A percentile compares a stretch with the other conserved stretches of the same genome.
Conservation (phyloP, 2,329 filamentous ascomycete species). For the Fusarium nygamai region DNA sequence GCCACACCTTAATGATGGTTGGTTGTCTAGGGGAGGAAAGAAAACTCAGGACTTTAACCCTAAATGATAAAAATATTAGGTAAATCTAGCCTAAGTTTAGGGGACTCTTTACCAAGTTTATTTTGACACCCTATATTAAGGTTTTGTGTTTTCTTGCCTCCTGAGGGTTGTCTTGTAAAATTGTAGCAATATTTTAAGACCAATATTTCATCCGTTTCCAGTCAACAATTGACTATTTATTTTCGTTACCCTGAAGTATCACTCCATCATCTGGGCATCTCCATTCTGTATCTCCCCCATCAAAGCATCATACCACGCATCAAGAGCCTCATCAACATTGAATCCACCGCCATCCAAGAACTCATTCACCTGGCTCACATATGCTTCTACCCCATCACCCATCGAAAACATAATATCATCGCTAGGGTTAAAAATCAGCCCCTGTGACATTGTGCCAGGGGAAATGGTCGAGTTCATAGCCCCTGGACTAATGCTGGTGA, state of each 20-base stretch:
- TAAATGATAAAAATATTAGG: too few relatives aligned
- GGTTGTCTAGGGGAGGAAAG: too few relatives aligned
- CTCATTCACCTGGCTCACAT: background rate
- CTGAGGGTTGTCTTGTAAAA: background rate
- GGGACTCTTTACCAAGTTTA: too few relatives aligned
- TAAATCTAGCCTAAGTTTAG: too few relatives aligned
- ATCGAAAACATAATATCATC: background rate
- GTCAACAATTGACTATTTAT: fast-evolving
- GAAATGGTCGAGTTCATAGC: background rate
- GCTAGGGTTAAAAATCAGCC: background rate
- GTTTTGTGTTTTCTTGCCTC: too few relatives aligned
- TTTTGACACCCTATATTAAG: too few relatives aligned
- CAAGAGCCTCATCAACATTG: constrained; percentile 4
- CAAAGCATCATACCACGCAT: constrained; percentile 1
- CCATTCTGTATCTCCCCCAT: constrained; percentile 2
- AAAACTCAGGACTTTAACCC: too few relatives aligned
- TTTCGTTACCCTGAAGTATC: background rate
- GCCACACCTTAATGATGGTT: background rate
- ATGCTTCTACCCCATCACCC: background rate
- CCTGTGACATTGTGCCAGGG: background rate
- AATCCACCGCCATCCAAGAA: background rate
- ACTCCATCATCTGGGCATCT: background rate
- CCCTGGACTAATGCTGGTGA: background rate
- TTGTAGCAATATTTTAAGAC: fast-evolving
- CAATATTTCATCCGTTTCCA: too few relatives aligned